A percentile compares a stretch with the other conserved stretches of the same genome.
Evolutionary conservation across 2,329 filamentous ascomycete genomes (phyloP).

Genomic region (Cyclaneusma minus): DNA sequence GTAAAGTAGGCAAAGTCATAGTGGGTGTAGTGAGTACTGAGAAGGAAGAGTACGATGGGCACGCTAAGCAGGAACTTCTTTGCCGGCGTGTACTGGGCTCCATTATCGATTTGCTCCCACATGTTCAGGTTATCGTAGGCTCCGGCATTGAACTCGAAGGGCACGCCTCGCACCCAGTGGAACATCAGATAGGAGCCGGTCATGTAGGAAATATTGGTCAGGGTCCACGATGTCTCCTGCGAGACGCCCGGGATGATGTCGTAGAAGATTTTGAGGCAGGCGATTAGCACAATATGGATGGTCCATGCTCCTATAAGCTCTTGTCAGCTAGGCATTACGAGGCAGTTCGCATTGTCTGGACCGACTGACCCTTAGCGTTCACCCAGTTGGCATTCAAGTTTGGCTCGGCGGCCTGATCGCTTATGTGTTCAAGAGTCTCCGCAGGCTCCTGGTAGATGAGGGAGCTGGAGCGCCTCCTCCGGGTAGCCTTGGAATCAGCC

Average conservation of each 20-base stretch:
- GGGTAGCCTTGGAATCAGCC: slow-evolving; percentile 48
- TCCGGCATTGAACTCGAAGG: slow-evolving; percentile 96
- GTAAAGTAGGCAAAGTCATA: slow-evolving; percentile 95
- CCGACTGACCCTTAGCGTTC: slow-evolving; percentile 79
- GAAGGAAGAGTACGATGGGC: slow-evolving; percentile 81
- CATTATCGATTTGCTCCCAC: slow-evolving; percentile 99
- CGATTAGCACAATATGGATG: slow-evolving; percentile 88
- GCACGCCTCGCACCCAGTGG: slow-evolving; percentile 93
- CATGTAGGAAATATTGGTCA: slow-evolving; percentile 99
- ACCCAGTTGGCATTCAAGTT: slow-evolving; percentile 99
- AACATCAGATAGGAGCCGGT: slow-evolving; percentile 99
- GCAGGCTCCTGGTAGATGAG: slow-evolving; percentile 93
- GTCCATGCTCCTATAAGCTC: slow-evolving; percentile 74
- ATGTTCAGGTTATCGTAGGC: slow-evolving; percentile 99
- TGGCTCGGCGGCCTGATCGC: slow-evolving; percentile 84
- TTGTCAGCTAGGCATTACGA: slow-evolving; percentile 2
- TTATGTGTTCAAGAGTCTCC: slow-evolving; percentile 94
- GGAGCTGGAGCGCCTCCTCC: slow-evolving; percentile 91
- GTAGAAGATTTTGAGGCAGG: slow-evolving; percentile 86
- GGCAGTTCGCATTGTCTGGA: slow-evolving; percentile 2
- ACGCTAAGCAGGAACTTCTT: slow-evolving; percentile 97
- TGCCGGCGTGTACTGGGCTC: slow-evolving; percentile 93
- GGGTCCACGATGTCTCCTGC: slow-evolving; percentile 95
- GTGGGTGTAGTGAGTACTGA: slow-evolving; percentile 98
- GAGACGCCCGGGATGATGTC: slow-evolving; percentile 92